phyloP scores from a whole-genome alignment of 1,284 basidiomycete species.

The Ceratobasidium theobromae region DNA sequence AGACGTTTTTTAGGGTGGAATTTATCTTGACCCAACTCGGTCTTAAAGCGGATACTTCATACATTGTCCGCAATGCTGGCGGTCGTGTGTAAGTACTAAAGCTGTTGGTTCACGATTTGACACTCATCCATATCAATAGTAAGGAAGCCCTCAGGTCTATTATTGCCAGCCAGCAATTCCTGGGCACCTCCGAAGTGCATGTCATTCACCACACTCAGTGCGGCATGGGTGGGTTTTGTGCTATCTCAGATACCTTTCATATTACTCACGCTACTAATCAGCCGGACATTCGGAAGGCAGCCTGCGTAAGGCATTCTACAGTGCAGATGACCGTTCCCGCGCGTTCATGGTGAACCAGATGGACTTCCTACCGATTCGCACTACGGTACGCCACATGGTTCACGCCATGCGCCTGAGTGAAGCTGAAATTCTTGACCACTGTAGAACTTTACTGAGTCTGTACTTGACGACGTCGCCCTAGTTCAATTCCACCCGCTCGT shows the following conservation, averaged over 20 bases:
- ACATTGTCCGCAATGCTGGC: too few species aligned
- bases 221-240: neutral
- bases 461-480: neutral
- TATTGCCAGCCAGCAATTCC: slow-evolving; percentile 34
- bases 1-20: too few species aligned
- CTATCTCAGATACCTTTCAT: neutral
- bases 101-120: too few species aligned
- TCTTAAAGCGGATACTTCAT: too few species aligned
- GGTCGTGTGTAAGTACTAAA: too few species aligned
- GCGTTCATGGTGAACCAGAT: neutral
- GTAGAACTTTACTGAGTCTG: neutral
- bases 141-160: slow-evolving; percentile 31
- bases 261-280: neutral
- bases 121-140: too few species aligned
- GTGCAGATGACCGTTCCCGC: neutral
- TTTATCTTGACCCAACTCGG: too few species aligned
- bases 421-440: neutral
- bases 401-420: neutral
- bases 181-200: slow-evolving; percentile 32
- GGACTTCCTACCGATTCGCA: neutral
- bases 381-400: neutral
- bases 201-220: slow-evolving; percentile 30
- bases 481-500: neutral
- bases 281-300: neutral
- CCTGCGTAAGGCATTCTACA: neutral